Conservation (phyloP, 2,329 filamentous ascomycete species). For the Pseudogymnoascus sp. region DNA sequence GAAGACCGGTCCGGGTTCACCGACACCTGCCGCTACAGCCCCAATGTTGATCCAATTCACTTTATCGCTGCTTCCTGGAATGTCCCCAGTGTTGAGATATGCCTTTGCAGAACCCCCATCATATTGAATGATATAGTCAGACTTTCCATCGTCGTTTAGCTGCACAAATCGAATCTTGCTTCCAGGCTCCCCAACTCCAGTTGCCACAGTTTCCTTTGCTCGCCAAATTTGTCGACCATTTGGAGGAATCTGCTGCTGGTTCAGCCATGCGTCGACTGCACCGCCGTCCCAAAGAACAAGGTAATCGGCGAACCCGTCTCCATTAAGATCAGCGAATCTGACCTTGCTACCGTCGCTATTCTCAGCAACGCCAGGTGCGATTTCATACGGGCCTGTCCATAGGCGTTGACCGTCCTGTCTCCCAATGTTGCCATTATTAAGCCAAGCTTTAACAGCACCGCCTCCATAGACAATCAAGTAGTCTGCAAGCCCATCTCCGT, state of each 20-base stretch:
- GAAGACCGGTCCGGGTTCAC: background rate
- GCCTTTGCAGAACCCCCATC: background rate
- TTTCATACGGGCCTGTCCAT: background rate
- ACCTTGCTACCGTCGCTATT: background rate
- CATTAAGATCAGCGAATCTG: background rate
- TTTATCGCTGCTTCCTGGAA: background rate
- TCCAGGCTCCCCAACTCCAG: background rate
- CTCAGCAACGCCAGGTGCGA: background rate
- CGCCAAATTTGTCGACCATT: background rate
- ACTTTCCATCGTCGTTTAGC: background rate
- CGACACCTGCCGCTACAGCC: background rate
- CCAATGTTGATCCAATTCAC: background rate
- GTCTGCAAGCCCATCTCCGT: conserved; percentile 9
- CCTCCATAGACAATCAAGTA: conserved; percentile 9
- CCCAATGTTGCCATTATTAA: conserved; percentile 9
- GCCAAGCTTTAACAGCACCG: conserved; percentile 10
- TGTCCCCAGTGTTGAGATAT: background rate
- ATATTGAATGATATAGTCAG: background rate
- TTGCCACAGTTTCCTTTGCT: background rate
- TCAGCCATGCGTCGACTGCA: background rate
- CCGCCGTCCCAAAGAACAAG: background rate
- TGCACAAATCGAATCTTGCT: background rate
- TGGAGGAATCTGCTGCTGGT: background rate
- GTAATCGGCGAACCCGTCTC: background rate
- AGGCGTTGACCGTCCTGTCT: background rate